Percentiles rank a stretch among this genome's conserved stretches.
Conservation (phyloP, 257 asterid species). For the Salvia miltiorrhiza region DNA sequence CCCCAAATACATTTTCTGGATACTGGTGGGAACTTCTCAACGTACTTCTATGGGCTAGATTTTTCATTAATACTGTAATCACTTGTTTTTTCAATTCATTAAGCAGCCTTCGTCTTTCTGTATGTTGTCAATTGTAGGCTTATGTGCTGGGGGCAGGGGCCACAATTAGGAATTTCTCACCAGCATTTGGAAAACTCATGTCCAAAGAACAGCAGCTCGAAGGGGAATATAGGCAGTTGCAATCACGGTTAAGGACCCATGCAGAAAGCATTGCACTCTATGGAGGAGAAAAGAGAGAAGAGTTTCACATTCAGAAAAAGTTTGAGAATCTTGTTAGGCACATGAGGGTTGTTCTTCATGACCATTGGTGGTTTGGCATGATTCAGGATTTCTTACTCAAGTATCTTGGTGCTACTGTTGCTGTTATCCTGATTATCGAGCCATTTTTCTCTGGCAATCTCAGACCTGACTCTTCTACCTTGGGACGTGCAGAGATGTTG, state of each 20-base stretch:
- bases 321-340: constrained; percentile 75
- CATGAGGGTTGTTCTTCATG: constrained; percentile 88
- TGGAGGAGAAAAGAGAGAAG: constrained; percentile 96
- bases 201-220: constrained; percentile 94
- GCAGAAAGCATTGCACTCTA: constrained; percentile 98
- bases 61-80: constrained; percentile 6
- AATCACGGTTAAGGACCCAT: constrained; percentile 94
- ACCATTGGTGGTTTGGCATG: constrained; percentile 99
- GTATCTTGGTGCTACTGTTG: constrained; percentile 99
- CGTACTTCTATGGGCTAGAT: constrained; percentile 4
- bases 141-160: constrained; percentile 96
- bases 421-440: constrained; percentile 94
- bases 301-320: constrained; percentile 83
- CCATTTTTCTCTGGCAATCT: constrained; percentile 94
- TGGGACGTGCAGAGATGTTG: constrained; percentile 99
- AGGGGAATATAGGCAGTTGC: constrained; percentile 98
- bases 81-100: constrained; percentile 6
- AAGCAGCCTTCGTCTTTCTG: constrained; percentile 23
- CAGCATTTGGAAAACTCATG: constrained; percentile 92
- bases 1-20: constrained; percentile 95
- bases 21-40: constrained; percentile 54
- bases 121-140: constrained; percentile 55
- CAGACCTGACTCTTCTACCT: constrained; percentile 88
- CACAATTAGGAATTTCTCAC: constrained; percentile 78
- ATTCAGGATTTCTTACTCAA: constrained; percentile 93